Evolutionary conservation across 371 early-diverging fungal genomes (phyloP).

Genomic region (Astathelohania contejeani): DNA sequence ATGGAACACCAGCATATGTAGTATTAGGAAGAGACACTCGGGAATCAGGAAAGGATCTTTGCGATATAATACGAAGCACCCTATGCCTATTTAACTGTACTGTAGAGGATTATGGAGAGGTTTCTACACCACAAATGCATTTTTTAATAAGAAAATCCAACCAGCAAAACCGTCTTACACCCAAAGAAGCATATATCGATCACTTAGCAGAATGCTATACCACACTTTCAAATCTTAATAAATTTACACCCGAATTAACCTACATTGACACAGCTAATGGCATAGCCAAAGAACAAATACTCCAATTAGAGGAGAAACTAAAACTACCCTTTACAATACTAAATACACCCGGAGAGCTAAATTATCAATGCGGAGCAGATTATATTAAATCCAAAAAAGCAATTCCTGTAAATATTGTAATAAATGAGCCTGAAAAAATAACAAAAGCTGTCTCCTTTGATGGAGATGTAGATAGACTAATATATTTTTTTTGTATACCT

Average conservation of each 20-base stretch:
- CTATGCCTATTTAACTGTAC: conserved; percentile 59
- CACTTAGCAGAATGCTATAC: conserved; percentile 4
- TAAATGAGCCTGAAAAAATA: conserved; percentile 57
- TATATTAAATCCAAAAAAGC: conserved; percentile 76
- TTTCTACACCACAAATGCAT: conserved; percentile 54
- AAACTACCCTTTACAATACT: not conserved
- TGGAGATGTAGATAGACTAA: conserved; percentile 95
- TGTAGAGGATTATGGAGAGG: conserved; percentile 64
- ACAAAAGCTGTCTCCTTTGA: conserved; percentile 70
- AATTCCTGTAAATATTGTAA: no score
- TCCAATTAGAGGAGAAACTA: not conserved
- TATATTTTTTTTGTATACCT: conserved; percentile 62
- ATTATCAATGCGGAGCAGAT: conserved; percentile 72
- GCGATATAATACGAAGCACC: conserved; percentile 62
- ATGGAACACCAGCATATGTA: conserved; percentile 27
- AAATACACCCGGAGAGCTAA: conserved; percentile 32
- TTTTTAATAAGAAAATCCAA: conserved; percentile 32
- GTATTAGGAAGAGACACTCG: conserved; percentile 49
- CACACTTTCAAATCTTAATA: conserved; percentile 7
- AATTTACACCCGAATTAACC: not conserved
- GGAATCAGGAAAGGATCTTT: conserved; percentile 68
- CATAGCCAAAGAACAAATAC: not conserved
- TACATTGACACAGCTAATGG: conserved; percentile 35
- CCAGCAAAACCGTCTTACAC: conserved; percentile 2
- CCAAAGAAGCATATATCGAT: conserved; percentile 18